Base-by-base conservation (phyloP, 1,284 basidiomycete genomes). In the Heterobasidion parviporum region DNA sequence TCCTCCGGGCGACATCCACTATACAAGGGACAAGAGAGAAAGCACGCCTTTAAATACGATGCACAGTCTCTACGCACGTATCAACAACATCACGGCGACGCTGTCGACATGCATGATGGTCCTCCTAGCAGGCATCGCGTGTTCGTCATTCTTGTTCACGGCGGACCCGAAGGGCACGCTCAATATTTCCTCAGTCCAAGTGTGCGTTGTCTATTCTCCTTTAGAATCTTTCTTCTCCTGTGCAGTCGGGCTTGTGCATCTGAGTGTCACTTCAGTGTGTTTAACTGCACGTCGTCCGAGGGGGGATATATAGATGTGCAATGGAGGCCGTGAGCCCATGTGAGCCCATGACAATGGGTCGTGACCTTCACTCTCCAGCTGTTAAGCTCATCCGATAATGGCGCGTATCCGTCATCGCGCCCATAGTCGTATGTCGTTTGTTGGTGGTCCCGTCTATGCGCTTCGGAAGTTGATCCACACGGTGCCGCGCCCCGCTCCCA, bases 101-200 rank as follows among this genome's bases (percentile, higher is more conserved):
- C 74, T 90, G 57, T 89, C 91, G 6, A 84, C 87, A n/a, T 90
- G 87, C 64, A 68, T 87, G 59, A 87, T 93, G 79, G 79, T 75
- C 0, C 74, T 95, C n/a, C 76, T 94, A 38, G 82, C 75, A 0
- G 80, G 83, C 54, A 80, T 94, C 54, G 82, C 93, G 0, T 66
- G 92, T 2, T 85, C 87, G 6, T 83, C 82, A 9, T 78, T 87
- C 58, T 54, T 89, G 43, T 83, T 90, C 65, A 77, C 75, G 8
- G 76, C 81, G 15, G 70, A 81, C 49, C 77, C 86, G 1, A 76
- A 76, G 46, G 87, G 83, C 32, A 67, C 71, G 9, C 61, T 94
- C 14, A 71, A 75, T 36, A 72, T 91, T 56, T 74, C 77, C 26
- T 77, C 80, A 16, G 72, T 90, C 50, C 84, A 89, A 73, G 85